These are phyloP conservation scores for Glarea lozoyensis DNA, from an alignment of 495 filamentous ascomycete species.

Conservation along the genomic window DNA sequence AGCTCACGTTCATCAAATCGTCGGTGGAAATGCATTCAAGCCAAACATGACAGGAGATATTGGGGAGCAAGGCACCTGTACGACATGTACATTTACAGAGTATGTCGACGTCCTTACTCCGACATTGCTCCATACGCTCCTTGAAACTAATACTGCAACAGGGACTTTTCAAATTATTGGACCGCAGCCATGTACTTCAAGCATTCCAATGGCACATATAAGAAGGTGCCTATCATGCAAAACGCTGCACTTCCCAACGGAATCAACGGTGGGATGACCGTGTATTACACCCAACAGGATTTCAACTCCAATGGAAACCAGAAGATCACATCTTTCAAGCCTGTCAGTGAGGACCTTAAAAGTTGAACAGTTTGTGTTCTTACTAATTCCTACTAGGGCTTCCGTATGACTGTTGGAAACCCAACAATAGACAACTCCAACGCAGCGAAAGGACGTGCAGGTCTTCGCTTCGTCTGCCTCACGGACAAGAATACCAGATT, in stretches of 20 bases:
- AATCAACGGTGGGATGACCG: constrained; percentile 32
- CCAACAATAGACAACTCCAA: constrained; percentile 34
- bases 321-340: constrained; percentile 32
- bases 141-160: too few species aligned
- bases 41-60: not conserved
- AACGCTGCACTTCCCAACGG: constrained; percentile 22
- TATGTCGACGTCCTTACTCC: too few species aligned
- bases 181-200: constrained; percentile 53
- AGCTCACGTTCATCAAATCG: not conserved
- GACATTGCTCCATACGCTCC: too few species aligned
- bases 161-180: constrained; percentile 59
- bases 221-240: constrained; percentile 35
- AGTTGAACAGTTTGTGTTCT: too few species aligned
- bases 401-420: constrained; percentile 66
- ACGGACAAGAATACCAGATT: constrained; percentile 27
- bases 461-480: constrained; percentile 39
- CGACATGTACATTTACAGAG: constrained; percentile 1
- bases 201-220: constrained; percentile 53
- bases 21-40: not conserved
- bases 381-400: constrained; percentile 42
- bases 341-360: too few species aligned
- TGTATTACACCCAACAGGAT: constrained; percentile 34
- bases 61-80: not conserved
- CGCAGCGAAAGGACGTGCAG: constrained; percentile 25
- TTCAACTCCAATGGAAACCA: constrained; percentile 30